Base-by-base conservation (phyloP, 257 asterid species). In the Fraxinus cuspidata region DNA sequence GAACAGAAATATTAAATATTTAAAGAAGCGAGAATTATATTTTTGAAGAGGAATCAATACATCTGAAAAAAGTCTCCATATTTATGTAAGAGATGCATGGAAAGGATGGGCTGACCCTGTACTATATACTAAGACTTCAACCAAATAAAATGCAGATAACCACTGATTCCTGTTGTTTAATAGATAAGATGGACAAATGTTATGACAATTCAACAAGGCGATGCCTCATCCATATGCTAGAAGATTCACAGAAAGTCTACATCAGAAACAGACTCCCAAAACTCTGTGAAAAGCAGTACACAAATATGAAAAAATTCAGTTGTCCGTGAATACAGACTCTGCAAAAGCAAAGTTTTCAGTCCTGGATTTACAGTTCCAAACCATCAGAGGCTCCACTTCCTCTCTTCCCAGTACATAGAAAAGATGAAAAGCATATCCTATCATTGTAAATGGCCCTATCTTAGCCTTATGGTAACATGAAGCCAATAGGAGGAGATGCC, bases 11-110 rank as follows among this genome's bases (percentile, higher is more conserved):
- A 58, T 58, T 10, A 58, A n/a, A 58, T 21, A 58, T n/a, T 58
- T 29, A 53, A 70, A 72, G 29, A 56, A 29, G 80, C 68, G 31
- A 77, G 74, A 78, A 34, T 66, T 34, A 58, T 58, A 64, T 32
- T 19, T 38, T 31, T 58, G 56, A 29, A 27, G 53, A 32, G 44
- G 69, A 60, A 69, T 65, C 16, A 40, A 71, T 34, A 32, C 23
- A 11, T n/a, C 63, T 31, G n/a, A 49, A 51, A 79, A 49, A 63
- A 35, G 35, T 63, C 13, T n/a, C 69, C 18, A 27, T 63, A 1
- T 63, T 23, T 10, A 25, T 4, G 18, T 27, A 27, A 63, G 32
- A 27, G 35, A 10, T 63, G 35, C 8, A 0, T 63, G 69, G 35
- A 5, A 63, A 3, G 69, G 32, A 23, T 27, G 28, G 32, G 35